Evolutionary conservation across 306 rosid genomes (phyloP), one percentile per base, ranked within the genome.

Genomic region (Boehmeria nivea): DNA sequence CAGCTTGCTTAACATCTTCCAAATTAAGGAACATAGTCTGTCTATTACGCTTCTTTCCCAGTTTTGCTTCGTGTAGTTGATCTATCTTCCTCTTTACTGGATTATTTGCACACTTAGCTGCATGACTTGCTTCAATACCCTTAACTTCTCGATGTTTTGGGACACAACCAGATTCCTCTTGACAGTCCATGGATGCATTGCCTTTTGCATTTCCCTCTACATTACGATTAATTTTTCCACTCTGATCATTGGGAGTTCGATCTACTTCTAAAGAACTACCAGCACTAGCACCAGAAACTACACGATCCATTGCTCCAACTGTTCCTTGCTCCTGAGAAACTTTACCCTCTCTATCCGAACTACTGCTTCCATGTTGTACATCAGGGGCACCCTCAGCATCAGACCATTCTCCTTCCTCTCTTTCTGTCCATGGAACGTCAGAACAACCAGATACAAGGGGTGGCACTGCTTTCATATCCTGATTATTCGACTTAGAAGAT

Each of bases 341-440:
- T 74, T 68, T 77, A 66, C 57, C 71, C 65, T 43, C 70, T 57
- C 70, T 76, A 24, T 49, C 68, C 79, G 74, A 68, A 69, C 71
- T 72, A 61, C 53, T 71, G 45, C 68, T 61, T 56, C 69, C 83
- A 70, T 61, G 66, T 18, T 61, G 66, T 18, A 72, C 76, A 78
- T 76, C 86, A 58, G 77, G 64, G 68, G 77, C 74, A 43, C 78
- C 93, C 73, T 91, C 96, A 14, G 85, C 93, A 55, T 87, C 96
- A 47, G 95, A 87, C 96, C 96, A 91, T 69, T 91, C 99, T 71
- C 99, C 99, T 77, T 91, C 99, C 76, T 91, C 99, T 82, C 93
- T 84, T 54, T 91, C 99, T 13, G 61, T 44, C 55, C 80, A 57
- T 57, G 71, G 75, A 46, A 68, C 76, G 39, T 76, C 71, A 46